Base-by-base conservation (phyloP, 768 basidiomycete genomes). In the Tricholoma flavovirens region DNA sequence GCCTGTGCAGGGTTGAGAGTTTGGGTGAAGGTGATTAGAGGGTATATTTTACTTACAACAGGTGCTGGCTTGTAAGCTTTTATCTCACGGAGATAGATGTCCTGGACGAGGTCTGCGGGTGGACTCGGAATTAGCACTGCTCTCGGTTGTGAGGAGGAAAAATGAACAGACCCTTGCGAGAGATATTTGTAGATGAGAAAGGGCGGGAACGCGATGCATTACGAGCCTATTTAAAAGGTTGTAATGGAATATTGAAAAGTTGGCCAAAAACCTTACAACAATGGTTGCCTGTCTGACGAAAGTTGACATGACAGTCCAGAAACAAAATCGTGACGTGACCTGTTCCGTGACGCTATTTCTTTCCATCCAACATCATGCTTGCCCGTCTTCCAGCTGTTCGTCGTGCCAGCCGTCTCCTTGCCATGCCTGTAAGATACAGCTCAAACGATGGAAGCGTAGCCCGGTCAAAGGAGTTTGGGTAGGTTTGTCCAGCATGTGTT, bases 41-140 rank as follows among this genome's bases (percentile, higher is more conserved):
- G n/a, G 80, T 29, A 29, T 30, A 8, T 26, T 26, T 2, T 26
- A 49, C 90, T 70, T 65, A 94, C 93, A 46, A 68, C 71, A 5
- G 83, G 75, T 33, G 84, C 75, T 38, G 90, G 79, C 78, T 92
- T 96, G 83, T 95, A 98, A 4, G 82, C 71, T 74, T 90, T 95
- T 65, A 98, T 80, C 76, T 96, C 89, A 67, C 80, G 85, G 63
- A 98, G 64, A 75, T 98, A 98, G 55, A 97, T 70, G 60, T 97
- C 93, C 81, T 95, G 90, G 53, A 98, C 80, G 67, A 95, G 78
- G 78, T 97, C 95, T 97, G 69, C 73, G 70, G 75, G 71, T 64
- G 62, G 65, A 74, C 68, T 72, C 74, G 75, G 73, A 67, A 72
- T 72, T 63, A 66, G 62, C 55, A 36, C 45, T 32, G 14, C 21